These are phyloP conservation scores for Silene uniflora DNA, from an alignment of 148 eudicot species.

Conservation along the genomic window DNA sequence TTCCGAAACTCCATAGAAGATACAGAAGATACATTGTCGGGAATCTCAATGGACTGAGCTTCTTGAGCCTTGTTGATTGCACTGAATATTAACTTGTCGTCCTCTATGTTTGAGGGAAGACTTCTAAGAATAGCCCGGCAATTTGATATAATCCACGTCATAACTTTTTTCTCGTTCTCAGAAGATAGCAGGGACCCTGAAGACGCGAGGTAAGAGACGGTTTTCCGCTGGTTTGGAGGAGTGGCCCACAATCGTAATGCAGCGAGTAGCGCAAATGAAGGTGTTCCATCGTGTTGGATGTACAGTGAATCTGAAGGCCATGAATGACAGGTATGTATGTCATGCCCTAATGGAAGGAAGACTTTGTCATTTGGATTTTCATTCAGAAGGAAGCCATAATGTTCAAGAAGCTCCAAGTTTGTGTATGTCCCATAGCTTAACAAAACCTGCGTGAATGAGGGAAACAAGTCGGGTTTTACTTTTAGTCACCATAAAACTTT, in stretches of 20 bases:
- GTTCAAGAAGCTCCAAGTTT: constrained; percentile 98
- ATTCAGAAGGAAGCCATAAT: constrained; percentile 76
- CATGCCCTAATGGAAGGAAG: constrained; percentile 57
- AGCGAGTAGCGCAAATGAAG: constrained; percentile 71
- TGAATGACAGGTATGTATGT: constrained; percentile 48
- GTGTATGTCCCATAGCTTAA: constrained; percentile 94
- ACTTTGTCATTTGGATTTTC: constrained; percentile 79
- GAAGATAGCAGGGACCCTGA: constrained; percentile 63
- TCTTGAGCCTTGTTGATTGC: constrained; percentile 42
- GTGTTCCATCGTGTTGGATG: constrained; percentile 67
- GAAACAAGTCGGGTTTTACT: not conserved
- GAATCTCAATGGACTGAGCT: constrained; percentile 19
- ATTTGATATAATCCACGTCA: constrained; percentile 51
- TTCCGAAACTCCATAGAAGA: constrained; percentile 37
- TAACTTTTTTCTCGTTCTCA: constrained; percentile 56
- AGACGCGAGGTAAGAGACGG: constrained; percentile 47
- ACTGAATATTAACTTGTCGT: constrained; percentile 41
- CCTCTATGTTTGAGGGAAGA: constrained; percentile 58
- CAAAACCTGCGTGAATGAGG: constrained; percentile 53
- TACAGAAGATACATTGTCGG: constrained; percentile 21
- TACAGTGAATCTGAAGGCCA: constrained; percentile 71
- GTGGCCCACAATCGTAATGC: constrained; percentile 73
- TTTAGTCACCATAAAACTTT: not conserved
- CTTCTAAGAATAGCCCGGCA: constrained; percentile 39
- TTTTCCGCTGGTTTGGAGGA: constrained; percentile 56